Base-by-base conservation (phyloP, 2,329 filamentous ascomycete species). In the Venturia effusa region DNA sequence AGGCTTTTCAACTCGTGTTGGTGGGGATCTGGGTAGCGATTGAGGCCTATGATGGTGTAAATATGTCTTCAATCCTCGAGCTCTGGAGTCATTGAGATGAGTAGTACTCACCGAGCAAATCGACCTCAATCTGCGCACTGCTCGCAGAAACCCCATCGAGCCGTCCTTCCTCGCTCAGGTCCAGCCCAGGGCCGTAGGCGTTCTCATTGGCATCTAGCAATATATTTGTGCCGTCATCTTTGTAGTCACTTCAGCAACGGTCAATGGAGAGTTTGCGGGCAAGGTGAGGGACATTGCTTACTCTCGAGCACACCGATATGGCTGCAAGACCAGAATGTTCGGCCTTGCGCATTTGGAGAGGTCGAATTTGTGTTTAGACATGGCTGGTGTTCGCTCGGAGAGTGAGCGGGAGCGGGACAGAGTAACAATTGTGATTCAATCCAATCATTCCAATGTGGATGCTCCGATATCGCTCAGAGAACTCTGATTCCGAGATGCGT, bases 181-280 rank as follows among this genome's bases (percentile, higher is more conserved):
- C 78, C 60, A 97, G 79, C 1, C 90, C 88, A 0, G 94, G 93
- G 0, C 94, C 94, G 71, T 88, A 97, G 66, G 94, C 92, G 73
- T 99, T 99, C 79, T 99, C 94, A 72, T 99, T 99, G 70, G 94
- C 94, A 74, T 99, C 94, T 68, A 99, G 88, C 62, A 99, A 87
- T 71, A 97, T 86, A 72, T 97, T 97, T 65, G 87, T 93, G 69
- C 94, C 94, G 74, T 99, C 89, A 75, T 99, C 93, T 79, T 99
- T 97, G 84, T 99, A 97, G 83, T 99, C 94, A 79, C 91, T 95
- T 64, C 48, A 68, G 40, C 32, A 64, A 73, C 61, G n/a, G 64
- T 45, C 19, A 60, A 39, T 30, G 45, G 17, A 19, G 54, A 24
- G 55, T 32, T 40, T 15, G 48, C n/a, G 24, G 54, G 63, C 19